These are phyloP conservation scores for Suhomyces panamericanus DNA, from an alignment of 1,139 yeast species.

Conservation along the genomic window DNA sequence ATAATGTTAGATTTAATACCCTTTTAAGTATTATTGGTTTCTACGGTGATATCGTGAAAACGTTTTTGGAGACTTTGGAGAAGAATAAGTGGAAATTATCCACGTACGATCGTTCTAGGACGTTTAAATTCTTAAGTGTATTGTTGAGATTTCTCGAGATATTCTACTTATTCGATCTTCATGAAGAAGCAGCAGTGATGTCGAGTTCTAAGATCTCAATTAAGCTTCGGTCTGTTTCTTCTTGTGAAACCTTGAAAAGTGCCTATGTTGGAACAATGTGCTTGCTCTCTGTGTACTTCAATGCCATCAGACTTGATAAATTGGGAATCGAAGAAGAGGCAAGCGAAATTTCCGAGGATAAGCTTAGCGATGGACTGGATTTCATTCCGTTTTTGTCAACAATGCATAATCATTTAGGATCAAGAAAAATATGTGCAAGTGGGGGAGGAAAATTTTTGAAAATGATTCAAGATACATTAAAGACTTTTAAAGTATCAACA, in stretches of 20 bases:
- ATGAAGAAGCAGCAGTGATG: slow-evolving; percentile 51
- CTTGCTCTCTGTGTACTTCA: slow-evolving; percentile 37
- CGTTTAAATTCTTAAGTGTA: slow-evolving; percentile 13
- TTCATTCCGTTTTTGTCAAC: slow-evolving; percentile 1
- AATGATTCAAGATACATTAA: slow-evolving; percentile 56
- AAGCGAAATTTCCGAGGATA: background rate
- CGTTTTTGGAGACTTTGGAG: slow-evolving; percentile 27
- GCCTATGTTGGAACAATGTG: slow-evolving; percentile 47
- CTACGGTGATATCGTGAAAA: slow-evolving; percentile 41
- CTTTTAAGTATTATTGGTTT: slow-evolving; percentile 42
- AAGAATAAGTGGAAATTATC: slow-evolving; percentile 26
- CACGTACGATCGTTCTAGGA: background rate
- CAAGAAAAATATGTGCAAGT: slow-evolving; percentile 65
- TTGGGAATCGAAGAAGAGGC: too few species aligned
- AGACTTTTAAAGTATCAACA: slow-evolving; percentile 31
- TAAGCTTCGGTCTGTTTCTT: slow-evolving; percentile 26
- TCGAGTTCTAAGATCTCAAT: slow-evolving; percentile 35
- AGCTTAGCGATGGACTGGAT: background rate
- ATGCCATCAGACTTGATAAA: slow-evolving; percentile 12
- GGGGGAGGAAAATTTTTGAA: slow-evolving; percentile 63
- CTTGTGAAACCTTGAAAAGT: slow-evolving; percentile 52
- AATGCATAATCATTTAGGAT: slow-evolving; percentile 75
- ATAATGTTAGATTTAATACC: slow-evolving; percentile 17
- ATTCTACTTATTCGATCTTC: slow-evolving; percentile 45
- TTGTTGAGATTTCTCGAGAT: slow-evolving; percentile 37